Evolutionary conservation across 2,329 filamentous ascomycete species (phyloP), one percentile per base, ranked within the genome.

Genomic region (Dactylonectria macrodidyma): DNA sequence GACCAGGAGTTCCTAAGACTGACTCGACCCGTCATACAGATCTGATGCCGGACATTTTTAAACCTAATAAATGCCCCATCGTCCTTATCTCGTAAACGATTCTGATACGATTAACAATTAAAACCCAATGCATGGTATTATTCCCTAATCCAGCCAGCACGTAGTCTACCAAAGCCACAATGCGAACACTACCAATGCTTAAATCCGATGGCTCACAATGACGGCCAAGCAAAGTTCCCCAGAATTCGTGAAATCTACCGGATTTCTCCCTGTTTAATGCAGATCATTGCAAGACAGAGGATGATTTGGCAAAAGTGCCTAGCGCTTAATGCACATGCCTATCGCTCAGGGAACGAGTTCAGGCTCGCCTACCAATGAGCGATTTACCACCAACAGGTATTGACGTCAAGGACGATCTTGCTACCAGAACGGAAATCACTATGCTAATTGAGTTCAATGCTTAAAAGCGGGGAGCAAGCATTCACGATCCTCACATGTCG

Each of bases 71-170:
- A 56, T 26, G 52, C 34, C 22, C 54, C n/a, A 9, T 30, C 22
- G 36, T 46, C 60, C 41, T 56, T 62, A 62, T 62, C 60, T 57
- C 11, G 11, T 14, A 57, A 33, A 24, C 24, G 46, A 48, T 44
- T 60, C 58, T 60, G 26, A 54, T 44, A 48, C 41, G 33, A 34
- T 30, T 56, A 9, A 55, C 47, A 46, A 62, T 22, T 56, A 14
- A 30, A 47, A 12, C 59, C 19, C 19, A 48, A 38, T 44, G 52
- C 60, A 33, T 14, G 46, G 59, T 26, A 36, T 52, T 62, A 36
- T 52, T 62, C 50, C 60, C 60, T 62, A 51, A 56, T 62, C 41
- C 33, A 51, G 60, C 38, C 19, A 41, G 30, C 36, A 22, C 57
- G 30, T 62, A 19, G 19, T 19, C 19, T 19, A 48, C 41, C 11